Evolutionary conservation across 805 yeast genomes (phyloP), one percentile per base, ranked within the genome.

Genomic region (Starmerella riodocensis): DNA sequence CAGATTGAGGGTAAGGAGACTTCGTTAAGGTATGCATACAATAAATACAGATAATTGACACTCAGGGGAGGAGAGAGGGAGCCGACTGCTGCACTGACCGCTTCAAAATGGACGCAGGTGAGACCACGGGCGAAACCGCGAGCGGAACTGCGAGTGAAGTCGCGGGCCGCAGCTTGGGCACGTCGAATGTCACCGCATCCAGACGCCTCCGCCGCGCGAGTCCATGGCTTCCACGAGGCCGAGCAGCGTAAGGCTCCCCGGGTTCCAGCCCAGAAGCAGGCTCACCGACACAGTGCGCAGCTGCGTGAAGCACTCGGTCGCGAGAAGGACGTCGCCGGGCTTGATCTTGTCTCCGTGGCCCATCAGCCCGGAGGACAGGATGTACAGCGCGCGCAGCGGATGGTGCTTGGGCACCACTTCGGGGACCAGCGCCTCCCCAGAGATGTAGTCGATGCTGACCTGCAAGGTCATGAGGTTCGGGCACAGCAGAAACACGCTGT

Each of bases 251-350:
- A 70, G 73, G 48, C 75, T 66, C 20, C 65, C 62, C 37, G 62
- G 56, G 35, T 54, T 56, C 98, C 98, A 91, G 7, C 95, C 94
- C 27, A 91, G 60, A 56, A 77, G 76, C 14, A 78, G 71, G 18
- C 91, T 77, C 31, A 85, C 68, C 31, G 78, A 65, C 2, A 91
- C 64, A 35, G 69, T 70, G 45, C 68, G 67, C 54, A 91, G 63
- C 29, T 63, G 48, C 0, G 94, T 94, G 14, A 91, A 58, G 50
- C 93, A 63, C 8, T 73, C 76, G 43, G 86, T 95, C 0, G 96
- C 95, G 34, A 85, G 69, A 0, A 91, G 81, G 42, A 91, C 63
- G 57, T 88, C 96, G 50, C 83, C 79, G 0, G 97, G 94, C 51
- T 82, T 83, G 25, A 91, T 62, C 53, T 83, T 83, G 19, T 77